phyloP scores from a whole-genome alignment of 2,329 filamentous ascomycete species.

The Penicillium sp. region DNA sequence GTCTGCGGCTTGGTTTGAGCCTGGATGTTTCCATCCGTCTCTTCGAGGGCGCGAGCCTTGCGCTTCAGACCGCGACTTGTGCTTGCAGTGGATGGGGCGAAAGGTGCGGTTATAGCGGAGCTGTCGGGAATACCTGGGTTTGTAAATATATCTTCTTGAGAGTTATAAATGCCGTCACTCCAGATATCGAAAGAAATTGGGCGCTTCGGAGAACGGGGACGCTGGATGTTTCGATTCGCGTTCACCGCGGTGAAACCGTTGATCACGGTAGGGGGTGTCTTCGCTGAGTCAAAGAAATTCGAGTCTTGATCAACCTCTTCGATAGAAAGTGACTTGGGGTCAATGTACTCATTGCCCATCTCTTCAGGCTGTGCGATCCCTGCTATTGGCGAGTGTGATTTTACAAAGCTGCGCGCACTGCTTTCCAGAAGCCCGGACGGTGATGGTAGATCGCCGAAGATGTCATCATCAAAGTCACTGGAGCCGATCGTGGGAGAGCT shows the following conservation, averaged over 20 bases:
- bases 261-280: neutral
- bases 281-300: neutral
- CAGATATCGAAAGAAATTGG: conserved; percentile 5
- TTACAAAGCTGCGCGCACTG: neutral
- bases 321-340: neutral
- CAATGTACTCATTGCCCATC: neutral
- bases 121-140: neutral
- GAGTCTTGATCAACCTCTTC: neutral
- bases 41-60: conserved; percentile 3
- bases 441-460: conserved; percentile 38
- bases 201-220: neutral
- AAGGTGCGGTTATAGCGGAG: neutral
- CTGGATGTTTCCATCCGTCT: neutral
- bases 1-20: neutral
- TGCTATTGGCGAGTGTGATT: neutral
- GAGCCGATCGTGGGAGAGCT: conserved; percentile 14
- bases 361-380: neutral
- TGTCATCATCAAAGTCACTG: conserved; percentile 34
- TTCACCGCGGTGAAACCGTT: neutral
- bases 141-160: neutral
- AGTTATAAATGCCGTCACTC: conserved; percentile 1
- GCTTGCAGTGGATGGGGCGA: neutral
- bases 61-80: conserved; percentile 1
- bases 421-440: conserved; percentile 25
- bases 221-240: neutral